Evolutionary conservation across 2,329 filamentous ascomycete species (phyloP), one percentile per base, ranked within the genome.

Genomic region (Penicillium psychrosexuale): DNA sequence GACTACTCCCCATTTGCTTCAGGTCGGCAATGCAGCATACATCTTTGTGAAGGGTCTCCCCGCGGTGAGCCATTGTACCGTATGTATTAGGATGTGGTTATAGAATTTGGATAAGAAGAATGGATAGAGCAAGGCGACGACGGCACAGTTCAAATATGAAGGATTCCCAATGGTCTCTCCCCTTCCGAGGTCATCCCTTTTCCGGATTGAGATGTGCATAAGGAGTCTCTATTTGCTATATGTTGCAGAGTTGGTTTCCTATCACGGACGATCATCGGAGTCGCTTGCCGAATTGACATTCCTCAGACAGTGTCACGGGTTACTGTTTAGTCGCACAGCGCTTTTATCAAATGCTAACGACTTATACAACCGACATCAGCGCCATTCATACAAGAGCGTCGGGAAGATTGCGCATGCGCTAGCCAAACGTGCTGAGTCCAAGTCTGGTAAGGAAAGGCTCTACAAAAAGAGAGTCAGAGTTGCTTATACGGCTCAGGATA

Each of bases 1-100:
- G 74, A 19, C 67, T 67, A 48, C 70, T 71, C 13, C 71, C 77
- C 44, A 68, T 47, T 27, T 64, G 66, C 62, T 78, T 76, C 15
- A 80, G 61, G 40, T 80, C 78, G 24, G 65, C 66, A 27, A 72
- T 72, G 48, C 58, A 69, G 53, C 57, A 63, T 1, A 69, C 63
- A 59, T 69, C 61, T 43, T 68, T 63, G 46, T 70, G 62, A 5
- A 72, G 58, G 17, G 62, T 65, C 27, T 66, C 61, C 44, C 64
- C 65, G 12, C 69, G 66, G 47, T 71, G 66, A 19, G 70, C 67
- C 69, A 72, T 72, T 49, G 38, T 47, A 17, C 5, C 15, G 24
- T 55, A 11, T n/a, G 28, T 36, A n/a, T n/a, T 12, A 6, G 22
- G 9, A 30, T 53, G 24, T 27, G 36, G 12, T 15, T 38, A 22